phyloP scores from a whole-genome alignment of 2,329 filamentous ascomycete genomes.

The Talaromyces funiculosus region DNA sequence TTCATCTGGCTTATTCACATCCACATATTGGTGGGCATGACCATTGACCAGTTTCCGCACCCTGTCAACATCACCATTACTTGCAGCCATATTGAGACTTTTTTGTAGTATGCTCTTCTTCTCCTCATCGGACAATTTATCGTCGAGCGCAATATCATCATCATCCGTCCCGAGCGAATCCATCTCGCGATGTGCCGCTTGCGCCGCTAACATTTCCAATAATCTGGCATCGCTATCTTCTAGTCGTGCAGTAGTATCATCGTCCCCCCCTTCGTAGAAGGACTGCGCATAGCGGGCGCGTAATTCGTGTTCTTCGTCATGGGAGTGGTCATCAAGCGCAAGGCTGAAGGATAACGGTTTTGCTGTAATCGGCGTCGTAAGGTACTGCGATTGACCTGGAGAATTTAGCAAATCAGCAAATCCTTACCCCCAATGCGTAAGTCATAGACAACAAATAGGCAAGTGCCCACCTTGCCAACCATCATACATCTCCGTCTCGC shows the following conservation, averaged over 20 bases:
- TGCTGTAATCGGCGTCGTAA: constrained; percentile 77
- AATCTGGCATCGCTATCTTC: constrained; percentile 80
- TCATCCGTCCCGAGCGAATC: constrained; percentile 68
- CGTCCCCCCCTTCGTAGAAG: constrained; percentile 20
- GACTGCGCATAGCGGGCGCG: constrained; percentile 30
- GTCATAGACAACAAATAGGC: neutral
- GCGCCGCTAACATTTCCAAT: constrained; percentile 93
- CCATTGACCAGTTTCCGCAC: constrained; percentile 71
- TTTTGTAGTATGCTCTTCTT: constrained; percentile 81
- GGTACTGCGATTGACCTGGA: constrained; percentile 87
- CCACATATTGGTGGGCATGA: constrained; percentile 66
- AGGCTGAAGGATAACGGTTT: constrained; percentile 83
- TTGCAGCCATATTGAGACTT: constrained; percentile 87
- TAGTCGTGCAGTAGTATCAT: constrained; percentile 42
- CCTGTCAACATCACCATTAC: constrained; percentile 84
- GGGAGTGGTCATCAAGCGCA: constrained; percentile 69
- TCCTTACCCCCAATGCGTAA: neutral
- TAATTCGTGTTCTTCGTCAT: constrained; percentile 54
- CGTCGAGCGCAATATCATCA: constrained; percentile 68
- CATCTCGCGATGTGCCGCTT: constrained; percentile 75
- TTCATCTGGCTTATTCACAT: constrained; percentile 83
- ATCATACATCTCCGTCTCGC: constrained; percentile 97
- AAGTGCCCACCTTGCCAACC: constrained; percentile 80
- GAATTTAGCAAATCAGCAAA: neutral
- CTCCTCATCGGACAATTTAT: constrained; percentile 66